These are phyloP conservation scores for Albugo laibachii DNA, from an alignment of 352 stramenopile species.

Conservation along the genomic window DNA sequence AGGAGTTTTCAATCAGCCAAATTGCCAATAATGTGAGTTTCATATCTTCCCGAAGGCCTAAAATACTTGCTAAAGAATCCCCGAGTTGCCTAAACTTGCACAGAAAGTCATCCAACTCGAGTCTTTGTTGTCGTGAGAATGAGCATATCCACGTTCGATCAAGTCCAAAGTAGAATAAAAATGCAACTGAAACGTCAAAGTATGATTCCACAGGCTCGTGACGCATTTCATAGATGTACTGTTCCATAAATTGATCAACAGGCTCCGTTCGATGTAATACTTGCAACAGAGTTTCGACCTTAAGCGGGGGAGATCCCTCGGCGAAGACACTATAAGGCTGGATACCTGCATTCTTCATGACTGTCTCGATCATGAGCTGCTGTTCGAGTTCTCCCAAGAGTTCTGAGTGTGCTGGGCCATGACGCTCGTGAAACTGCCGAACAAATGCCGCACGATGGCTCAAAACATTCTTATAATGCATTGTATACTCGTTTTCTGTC, in stretches of 20 bases:
- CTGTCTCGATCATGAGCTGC: too few relatives aligned
- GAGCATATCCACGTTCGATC: conserved; percentile 20
- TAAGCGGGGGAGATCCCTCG: too few relatives aligned
- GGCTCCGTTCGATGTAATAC: too few relatives aligned
- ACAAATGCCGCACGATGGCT: too few relatives aligned
- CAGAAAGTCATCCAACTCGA: conserved; percentile 20
- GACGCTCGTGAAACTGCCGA: too few relatives aligned
- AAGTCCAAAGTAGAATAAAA: conserved; percentile 57
- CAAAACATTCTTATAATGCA: too few relatives aligned
- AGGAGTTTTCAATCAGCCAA: conserved; percentile 65
- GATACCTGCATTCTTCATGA: too few relatives aligned
- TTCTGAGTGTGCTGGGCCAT: too few relatives aligned
- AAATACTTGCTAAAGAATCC: conserved; percentile 44
- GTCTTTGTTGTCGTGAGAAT: conserved; percentile 21
- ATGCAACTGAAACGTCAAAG: conserved; percentile 46
- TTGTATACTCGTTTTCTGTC: too few relatives aligned
- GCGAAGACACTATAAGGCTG: too few relatives aligned
- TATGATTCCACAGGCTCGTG: conserved; percentile 50
- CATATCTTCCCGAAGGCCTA: conserved; percentile 66
- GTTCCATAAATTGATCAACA: conserved; percentile 12
- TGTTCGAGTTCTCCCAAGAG: too few relatives aligned
- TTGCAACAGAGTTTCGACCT: too few relatives aligned
- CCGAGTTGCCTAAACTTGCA: conserved; percentile 38
- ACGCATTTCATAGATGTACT: conserved; percentile 43
- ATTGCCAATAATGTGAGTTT: conserved; percentile 55